Evolutionary conservation across 371 early-diverging fungal species (phyloP).

Genomic region (Mortierella sp.): DNA sequence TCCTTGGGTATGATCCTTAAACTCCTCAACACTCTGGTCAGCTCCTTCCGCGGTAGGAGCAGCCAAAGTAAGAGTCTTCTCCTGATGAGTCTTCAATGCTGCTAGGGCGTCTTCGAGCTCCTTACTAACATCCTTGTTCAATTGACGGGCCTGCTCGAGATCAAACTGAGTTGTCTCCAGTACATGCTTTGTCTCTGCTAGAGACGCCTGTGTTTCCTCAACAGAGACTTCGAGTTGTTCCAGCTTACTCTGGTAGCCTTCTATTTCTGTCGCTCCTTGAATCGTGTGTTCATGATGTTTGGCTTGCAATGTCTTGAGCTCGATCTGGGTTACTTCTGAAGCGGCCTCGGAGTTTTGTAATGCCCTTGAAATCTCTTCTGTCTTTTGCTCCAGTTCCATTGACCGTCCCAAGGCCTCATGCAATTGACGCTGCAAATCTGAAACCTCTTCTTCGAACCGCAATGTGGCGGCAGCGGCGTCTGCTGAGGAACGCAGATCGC

Average conservation of each 20-base stretch:
- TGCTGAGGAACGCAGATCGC: conserved; percentile 15
- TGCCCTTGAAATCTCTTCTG: conserved; percentile 21
- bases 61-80: not conserved
- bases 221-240: conserved; percentile 13
- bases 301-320: conserved; percentile 36
- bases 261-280: conserved; percentile 16
- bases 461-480: conserved; percentile 7
- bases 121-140: conserved; percentile 34
- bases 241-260: conserved; percentile 18
- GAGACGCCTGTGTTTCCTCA: conserved; percentile 13
- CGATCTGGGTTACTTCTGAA: conserved; percentile 18
- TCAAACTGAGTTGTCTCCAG: conserved; percentile 27
- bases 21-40: conserved; percentile 5
- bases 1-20: conserved; percentile 12
- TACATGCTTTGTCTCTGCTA: conserved; percentile 22
- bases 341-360: conserved; percentile 26
- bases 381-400: conserved; percentile 41
- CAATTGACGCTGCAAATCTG: conserved; percentile 37
- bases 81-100: conserved; percentile 21
- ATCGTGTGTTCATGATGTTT: conserved; percentile 55
- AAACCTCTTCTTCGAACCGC: conserved; percentile 35
- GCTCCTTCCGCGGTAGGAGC: conserved; percentile 3
- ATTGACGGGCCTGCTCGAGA: conserved; percentile 36
- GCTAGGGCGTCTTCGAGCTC: conserved; percentile 44
- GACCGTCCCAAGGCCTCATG: conserved; percentile 41